Conservation (phyloP, 2,329 filamentous ascomycete genomes). For the Microdochium paspali region DNA sequence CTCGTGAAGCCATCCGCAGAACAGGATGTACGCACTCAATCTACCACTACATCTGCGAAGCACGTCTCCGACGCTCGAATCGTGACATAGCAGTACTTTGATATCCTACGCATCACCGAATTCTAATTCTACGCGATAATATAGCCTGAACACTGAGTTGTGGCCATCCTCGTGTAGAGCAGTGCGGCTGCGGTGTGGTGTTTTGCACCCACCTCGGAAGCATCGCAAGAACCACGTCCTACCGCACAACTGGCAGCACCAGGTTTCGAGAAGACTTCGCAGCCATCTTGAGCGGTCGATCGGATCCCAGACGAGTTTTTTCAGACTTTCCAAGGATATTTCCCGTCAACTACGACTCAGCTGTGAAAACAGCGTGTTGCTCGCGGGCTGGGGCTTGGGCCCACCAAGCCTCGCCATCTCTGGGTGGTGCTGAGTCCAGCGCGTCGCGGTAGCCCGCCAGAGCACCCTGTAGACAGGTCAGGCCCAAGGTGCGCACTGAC, state of each 20-base stretch:
- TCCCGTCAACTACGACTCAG: not conserved
- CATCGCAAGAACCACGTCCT: not conserved
- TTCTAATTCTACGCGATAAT: no score
- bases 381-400: not conserved
- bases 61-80: no score
- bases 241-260: not conserved
- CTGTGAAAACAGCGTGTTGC: not conserved
- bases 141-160: not conserved
- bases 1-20: not conserved
- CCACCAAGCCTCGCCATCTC: not conserved
- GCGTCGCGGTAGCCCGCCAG: no score
- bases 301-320: not conserved
- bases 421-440: not conserved
- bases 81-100: no score
- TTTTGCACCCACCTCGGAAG: not conserved
- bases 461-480: not conserved
- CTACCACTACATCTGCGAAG: no score
- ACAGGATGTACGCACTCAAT: not conserved
- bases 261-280: conserved; percentile 1
- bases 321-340: not conserved
- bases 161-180: not conserved
- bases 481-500: no score
- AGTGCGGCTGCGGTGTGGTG: not conserved
- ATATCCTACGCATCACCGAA: no score
- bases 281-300: not conserved